Conservation (phyloP, 306 rosid genomes). For the Mucuna pruriens region DNA sequence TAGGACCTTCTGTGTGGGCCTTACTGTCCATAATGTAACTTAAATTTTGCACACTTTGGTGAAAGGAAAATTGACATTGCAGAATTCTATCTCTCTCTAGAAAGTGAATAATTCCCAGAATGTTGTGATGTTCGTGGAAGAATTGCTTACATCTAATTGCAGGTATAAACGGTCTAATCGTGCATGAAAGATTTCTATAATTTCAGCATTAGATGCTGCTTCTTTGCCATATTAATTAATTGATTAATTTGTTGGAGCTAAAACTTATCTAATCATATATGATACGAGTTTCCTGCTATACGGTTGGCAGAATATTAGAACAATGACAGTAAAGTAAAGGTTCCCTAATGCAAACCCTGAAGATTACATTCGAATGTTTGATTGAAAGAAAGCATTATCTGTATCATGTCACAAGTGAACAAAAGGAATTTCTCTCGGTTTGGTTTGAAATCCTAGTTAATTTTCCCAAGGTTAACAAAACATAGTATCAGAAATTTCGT, state of each 20-base stretch:
- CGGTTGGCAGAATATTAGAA: neutral
- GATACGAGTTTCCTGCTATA: neutral
- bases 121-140: neutral
- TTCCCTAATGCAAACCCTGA: neutral
- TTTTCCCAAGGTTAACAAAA: neutral
- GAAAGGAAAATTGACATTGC: slow-evolving; percentile 29
- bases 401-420: neutral
- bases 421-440: neutral
- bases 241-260: neutral
- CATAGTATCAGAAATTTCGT: no score
- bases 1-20: slow-evolving; percentile 44
- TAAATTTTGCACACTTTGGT: slow-evolving; percentile 42
- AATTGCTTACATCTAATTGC: slow-evolving; percentile 12
- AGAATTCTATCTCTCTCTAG: slow-evolving; percentile 12
- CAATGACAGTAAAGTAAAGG: neutral
- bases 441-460: neutral
- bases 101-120: slow-evolving; percentile 10
- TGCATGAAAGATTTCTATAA: neutral
- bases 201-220: slow-evolving; percentile 31
- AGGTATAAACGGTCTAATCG: slow-evolving; percentile 25
- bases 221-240: slow-evolving; percentile 1
- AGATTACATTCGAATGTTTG: neutral
- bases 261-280: neutral
- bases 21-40: slow-evolving; percentile 41
- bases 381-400: neutral